A percentile compares a stretch with the other conserved stretches of the same genome.
phyloP scores from a whole-genome alignment of 2,329 filamentous ascomycete species.

The Plenodomus tracheiphilus region DNA sequence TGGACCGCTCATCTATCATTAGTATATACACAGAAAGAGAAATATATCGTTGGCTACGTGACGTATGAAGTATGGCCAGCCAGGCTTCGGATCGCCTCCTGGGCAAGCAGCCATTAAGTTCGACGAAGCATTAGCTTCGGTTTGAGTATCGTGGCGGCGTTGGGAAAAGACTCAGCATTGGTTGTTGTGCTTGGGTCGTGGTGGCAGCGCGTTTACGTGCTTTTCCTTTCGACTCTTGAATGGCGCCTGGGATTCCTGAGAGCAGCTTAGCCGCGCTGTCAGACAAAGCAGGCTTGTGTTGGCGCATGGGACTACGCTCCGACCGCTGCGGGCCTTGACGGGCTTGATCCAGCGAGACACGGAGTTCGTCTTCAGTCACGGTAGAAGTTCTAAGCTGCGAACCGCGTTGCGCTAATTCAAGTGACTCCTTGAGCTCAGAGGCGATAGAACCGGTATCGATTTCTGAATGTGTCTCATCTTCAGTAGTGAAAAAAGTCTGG shows the following conservation, averaged over 20 bases:
- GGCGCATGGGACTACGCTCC: conserved; percentile 8
- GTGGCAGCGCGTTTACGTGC: conserved; percentile 34
- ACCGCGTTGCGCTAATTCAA: conserved; percentile 32
- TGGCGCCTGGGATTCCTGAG: conserved; percentile 4
- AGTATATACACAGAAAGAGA: conserved; percentile 22
- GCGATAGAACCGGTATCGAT: conserved; percentile 13
- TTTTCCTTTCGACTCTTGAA: conserved; percentile 11
- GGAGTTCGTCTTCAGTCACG: conserved; percentile 19
- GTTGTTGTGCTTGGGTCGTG: conserved; percentile 24
- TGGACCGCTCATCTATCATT: conserved; percentile 19
- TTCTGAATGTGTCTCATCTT: conserved; percentile 15
- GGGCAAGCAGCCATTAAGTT: conserved; percentile 1
- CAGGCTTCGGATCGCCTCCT: conserved; percentile 9
- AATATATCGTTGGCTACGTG: conserved; percentile 7
- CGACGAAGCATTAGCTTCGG: not conserved
- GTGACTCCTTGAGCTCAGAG: conserved; percentile 26
- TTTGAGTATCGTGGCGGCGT: conserved; percentile 23
- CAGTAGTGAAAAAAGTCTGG: conserved; percentile 36
- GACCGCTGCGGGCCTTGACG: conserved; percentile 27
- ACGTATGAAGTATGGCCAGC: conserved; percentile 13
- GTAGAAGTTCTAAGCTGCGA: conserved; percentile 21
- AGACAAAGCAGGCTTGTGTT: conserved; percentile 40
- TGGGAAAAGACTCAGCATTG: conserved; percentile 41
- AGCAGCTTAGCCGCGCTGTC: conserved; percentile 40
- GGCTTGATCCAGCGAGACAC: conserved; percentile 25